Evolutionary conservation across 768 basidiomycete species (phyloP).

Genomic region (Leccinum longicurvipes): DNA sequence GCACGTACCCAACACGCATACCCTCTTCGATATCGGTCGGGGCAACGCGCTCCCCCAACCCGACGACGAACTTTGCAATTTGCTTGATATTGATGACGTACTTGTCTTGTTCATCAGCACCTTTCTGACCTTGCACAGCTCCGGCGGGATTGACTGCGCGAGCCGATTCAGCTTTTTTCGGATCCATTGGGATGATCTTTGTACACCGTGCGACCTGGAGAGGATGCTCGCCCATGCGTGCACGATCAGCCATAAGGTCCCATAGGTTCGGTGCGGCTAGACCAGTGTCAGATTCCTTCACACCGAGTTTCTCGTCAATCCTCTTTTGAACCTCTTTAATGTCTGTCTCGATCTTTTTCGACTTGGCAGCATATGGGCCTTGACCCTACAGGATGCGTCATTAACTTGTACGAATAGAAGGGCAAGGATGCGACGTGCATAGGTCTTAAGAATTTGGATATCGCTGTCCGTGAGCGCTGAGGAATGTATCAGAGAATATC

Average conservation of each 20-base stretch:
- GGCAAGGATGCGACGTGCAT: constrained; percentile 50
- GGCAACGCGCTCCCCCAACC: constrained; percentile 92
- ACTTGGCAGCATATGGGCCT: constrained; percentile 89
- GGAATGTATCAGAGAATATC: constrained; percentile 5
- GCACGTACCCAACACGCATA: constrained; percentile 95
- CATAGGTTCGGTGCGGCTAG: constrained; percentile 95
- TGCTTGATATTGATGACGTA: constrained; percentile 99
- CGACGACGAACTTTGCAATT: constrained; percentile 99
- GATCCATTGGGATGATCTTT: constrained; percentile 89
- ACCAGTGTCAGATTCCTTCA: constrained; percentile 98
- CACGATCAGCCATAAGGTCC: constrained; percentile 92
- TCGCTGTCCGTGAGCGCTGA: constrained; percentile 95
- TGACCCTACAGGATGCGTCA: constrained; percentile 64
- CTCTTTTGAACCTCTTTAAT: constrained; percentile 96
- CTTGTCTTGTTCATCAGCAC: constrained; percentile 98
- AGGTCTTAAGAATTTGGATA: constrained; percentile 98
- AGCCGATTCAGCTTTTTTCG: constrained; percentile 71
- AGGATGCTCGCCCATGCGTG: constrained; percentile 89
- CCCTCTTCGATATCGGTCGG: constrained; percentile 99
- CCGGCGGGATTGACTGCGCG: constrained; percentile 75
- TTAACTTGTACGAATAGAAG: not conserved
- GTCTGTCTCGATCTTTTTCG: constrained; percentile 88
- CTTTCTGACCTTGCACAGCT: constrained; percentile 83
- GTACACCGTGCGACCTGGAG: constrained; percentile 97
- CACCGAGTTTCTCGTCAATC: constrained; percentile 97